Evolutionary conservation across 176 grass and related monocot species (phyloP), one percentile per base, ranked within the genome.

Genomic region (Carex kokanica): DNA sequence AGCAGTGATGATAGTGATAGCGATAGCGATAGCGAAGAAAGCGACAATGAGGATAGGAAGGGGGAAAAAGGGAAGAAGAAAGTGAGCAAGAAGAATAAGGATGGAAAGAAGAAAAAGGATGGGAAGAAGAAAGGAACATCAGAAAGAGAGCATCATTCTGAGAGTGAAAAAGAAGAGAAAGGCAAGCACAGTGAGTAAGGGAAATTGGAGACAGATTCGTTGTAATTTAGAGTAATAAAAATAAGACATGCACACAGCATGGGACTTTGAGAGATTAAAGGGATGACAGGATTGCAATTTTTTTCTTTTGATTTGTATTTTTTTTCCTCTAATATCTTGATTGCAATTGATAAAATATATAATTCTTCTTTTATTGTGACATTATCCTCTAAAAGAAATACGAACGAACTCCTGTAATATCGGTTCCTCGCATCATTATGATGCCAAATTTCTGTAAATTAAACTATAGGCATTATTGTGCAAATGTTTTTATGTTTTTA

Each of bases 1-100:
- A 85, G 68, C n/a, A 81, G 66, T 32, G 78, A 75, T 8, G 78
- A 60, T 18, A 64, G 69, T 4, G 31, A 79, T 3, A 59, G 21
- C 12, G 83, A 85, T 17, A 78, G 85, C 54, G 58, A 92, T 21
- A 84, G 88, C 0, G 63, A 81, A 53, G 54, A 84, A 12, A 83
- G 88, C 13, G 86, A 84, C 40, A 73, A 61, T 36, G 51, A 78
- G 2, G 54, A 72, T 51, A 27, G 54, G 16, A 60, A 81, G 63
- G 43, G 67, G 8, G 68, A 40, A 6, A 78, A 83, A 24, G 59
- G 16, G 2, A 73, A 66, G 38, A 73, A 83, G 15, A 60, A 27
- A 2, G 43, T 38, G 43, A 81, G 66, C 52, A 74, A 74, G 34
- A 36, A 4, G 36, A 38, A 38, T 5, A 70, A 69, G 43, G 38